phyloP scores from a whole-genome alignment of 208 protist species.

The Crithidia acanthocephali region DNA sequence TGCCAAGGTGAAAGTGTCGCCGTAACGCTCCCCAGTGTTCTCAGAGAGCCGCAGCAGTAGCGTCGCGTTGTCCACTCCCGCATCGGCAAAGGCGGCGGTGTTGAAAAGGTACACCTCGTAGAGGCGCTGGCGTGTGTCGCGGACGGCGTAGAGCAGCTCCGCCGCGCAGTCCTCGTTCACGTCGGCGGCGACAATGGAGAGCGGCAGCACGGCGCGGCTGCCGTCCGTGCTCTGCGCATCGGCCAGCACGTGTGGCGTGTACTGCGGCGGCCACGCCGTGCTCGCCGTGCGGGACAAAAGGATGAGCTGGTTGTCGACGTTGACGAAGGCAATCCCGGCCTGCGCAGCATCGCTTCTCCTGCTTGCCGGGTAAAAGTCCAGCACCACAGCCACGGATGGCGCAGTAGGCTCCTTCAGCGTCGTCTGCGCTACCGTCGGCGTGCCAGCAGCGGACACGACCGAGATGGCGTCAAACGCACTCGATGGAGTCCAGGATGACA shows the following conservation, averaged over 20 bases:
- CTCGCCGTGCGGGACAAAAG: slow-evolving; percentile 15
- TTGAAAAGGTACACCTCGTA: slow-evolving; percentile 42
- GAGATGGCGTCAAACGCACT: slow-evolving; percentile 1
- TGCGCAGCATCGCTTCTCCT: slow-evolving; percentile 6
- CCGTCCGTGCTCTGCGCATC: slow-evolving; percentile 9
- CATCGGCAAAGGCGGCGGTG: background rate
- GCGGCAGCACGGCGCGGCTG: slow-evolving; percentile 19
- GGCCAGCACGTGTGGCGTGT: slow-evolving; percentile 18
- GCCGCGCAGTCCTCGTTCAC: slow-evolving; percentile 69
- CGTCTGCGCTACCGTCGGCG: background rate
- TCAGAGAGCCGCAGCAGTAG: slow-evolving; percentile 18
- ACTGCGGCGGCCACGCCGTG: slow-evolving; percentile 15
- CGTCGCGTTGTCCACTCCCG: background rate
- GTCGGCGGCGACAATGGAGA: slow-evolving; percentile 49
- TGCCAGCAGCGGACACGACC: background rate
- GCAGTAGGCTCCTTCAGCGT: slow-evolving; percentile 5
- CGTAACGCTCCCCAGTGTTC: slow-evolving; percentile 13
- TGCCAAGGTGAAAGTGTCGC: slow-evolving; percentile 41
- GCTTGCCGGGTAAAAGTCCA: background rate
- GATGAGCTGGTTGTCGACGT: slow-evolving; percentile 29
- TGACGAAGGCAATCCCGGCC: slow-evolving; percentile 39
- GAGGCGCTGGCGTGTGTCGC: slow-evolving; percentile 16
- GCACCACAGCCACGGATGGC: slow-evolving; percentile 22
- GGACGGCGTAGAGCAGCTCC: slow-evolving; percentile 64
- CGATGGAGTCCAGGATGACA: background rate